Evolutionary conservation across 106 monocot species (phyloP).

Genomic region (Hemerocallis citrina): DNA sequence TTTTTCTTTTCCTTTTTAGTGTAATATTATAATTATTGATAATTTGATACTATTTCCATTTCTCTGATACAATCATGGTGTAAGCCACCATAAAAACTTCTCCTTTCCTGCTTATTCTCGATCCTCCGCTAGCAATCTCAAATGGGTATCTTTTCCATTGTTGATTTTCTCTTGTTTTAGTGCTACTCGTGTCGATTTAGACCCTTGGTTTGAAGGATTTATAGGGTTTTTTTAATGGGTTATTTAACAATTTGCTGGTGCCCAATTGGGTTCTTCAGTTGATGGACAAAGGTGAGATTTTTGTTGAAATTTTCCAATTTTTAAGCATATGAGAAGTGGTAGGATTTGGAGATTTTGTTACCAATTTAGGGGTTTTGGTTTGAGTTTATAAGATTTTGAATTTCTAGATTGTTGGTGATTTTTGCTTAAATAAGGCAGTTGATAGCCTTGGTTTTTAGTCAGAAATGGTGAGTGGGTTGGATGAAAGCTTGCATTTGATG

Average conservation of each 20-base stretch:
- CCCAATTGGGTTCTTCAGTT: background rate
- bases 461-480: slow-evolving; percentile 31
- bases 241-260: background rate
- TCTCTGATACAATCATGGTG: background rate
- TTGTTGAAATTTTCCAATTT: background rate
- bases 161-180: background rate
- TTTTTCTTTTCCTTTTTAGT: background rate
- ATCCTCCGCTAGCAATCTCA: background rate
- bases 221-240: slow-evolving; percentile 1
- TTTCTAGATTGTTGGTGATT: background rate
- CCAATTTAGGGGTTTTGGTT: background rate
- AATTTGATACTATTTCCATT: background rate
- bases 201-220: background rate
- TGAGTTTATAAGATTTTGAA: background rate
- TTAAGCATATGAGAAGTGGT: too few relatives aligned
- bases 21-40: background rate
- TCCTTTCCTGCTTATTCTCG: background rate
- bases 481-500: slow-evolving; percentile 17
- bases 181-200: background rate
- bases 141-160: background rate
- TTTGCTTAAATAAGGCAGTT: background rate
- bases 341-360: too few relatives aligned
- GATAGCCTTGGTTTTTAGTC: background rate
- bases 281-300: slow-evolving; percentile 2
- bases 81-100: background rate